These are phyloP conservation scores for Colletotrichum magnum DNA, from an alignment of 2,329 filamentous ascomycete species.

Conservation along the genomic window DNA sequence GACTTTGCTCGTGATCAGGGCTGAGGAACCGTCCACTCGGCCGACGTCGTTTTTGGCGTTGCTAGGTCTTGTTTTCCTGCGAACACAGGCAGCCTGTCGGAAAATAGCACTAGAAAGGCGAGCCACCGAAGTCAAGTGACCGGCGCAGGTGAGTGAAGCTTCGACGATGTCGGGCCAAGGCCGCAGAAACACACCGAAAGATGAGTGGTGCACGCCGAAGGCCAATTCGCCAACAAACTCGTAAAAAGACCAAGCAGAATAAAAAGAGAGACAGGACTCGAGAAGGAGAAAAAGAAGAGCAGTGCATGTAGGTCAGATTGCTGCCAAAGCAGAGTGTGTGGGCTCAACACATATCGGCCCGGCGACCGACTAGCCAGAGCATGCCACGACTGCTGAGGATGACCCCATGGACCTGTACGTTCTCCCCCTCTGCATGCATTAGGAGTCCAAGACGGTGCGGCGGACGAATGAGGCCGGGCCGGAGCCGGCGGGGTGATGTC, in stretches of 20 bases:
- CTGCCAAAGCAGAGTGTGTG: conserved; percentile 33
- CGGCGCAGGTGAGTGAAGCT: background rate
- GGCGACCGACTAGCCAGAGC: conserved; percentile 48
- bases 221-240: too few relatives aligned
- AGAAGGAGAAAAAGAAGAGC: background rate
- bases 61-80: background rate
- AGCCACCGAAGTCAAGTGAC: background rate
- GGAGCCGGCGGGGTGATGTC: conserved; percentile 31
- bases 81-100: background rate
- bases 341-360: conserved; percentile 34
- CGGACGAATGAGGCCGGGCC: conserved; percentile 39
- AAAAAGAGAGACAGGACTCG: too few relatives aligned
- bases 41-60: conserved; percentile 3
- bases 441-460: conserved; percentile 32
- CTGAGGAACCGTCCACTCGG: background rate
- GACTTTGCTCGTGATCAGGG: background rate
- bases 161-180: background rate
- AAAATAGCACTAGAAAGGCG: background rate
- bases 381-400: conserved; percentile 52
- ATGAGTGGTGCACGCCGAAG: too few relatives aligned
- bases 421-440: conserved; percentile 46
- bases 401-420: conserved; percentile 39
- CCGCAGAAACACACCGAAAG: conserved; percentile 7
- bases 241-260: too few relatives aligned
- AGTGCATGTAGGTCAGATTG: conserved; percentile 20